Percentiles rank a stretch among this genome's conserved stretches.
phyloP scores from a whole-genome alignment of 805 yeast genomes.

The Metschnikowia anglica region DNA sequence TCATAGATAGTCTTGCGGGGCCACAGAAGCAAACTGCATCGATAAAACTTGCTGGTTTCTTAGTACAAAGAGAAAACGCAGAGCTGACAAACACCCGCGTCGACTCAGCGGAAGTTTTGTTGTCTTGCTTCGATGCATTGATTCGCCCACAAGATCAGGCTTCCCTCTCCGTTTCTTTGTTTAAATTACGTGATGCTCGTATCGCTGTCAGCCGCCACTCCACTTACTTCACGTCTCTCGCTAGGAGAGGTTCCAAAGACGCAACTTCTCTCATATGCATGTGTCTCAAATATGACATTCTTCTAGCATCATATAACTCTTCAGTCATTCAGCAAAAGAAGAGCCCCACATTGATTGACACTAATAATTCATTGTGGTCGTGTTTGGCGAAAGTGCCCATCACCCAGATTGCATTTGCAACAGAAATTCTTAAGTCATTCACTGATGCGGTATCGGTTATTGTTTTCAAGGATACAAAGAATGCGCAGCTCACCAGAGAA shows the following conservation, averaged over 20 bases:
- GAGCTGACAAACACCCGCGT: constrained; percentile 1
- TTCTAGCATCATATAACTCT: constrained; percentile 15
- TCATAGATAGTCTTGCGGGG: constrained; percentile 43
- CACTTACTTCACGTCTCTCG: constrained; percentile 27
- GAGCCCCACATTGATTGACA: constrained; percentile 14
- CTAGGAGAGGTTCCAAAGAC: constrained; percentile 13
- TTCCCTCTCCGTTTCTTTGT: constrained; percentile 34
- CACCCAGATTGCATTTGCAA: constrained; percentile 14
- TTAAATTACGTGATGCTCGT: constrained; percentile 49
- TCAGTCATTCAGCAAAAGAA: constrained; percentile 13
- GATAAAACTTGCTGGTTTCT: constrained; percentile 49
- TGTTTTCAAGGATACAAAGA: constrained; percentile 27
- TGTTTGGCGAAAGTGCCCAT: constrained; percentile 12
- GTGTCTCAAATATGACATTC: constrained; percentile 23
- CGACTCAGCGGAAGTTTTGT: constrained; percentile 15
- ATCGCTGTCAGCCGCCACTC: constrained; percentile 47
- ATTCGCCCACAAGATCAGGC: constrained; percentile 16
- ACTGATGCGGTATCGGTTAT: constrained; percentile 20
- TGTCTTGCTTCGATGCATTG: constrained; percentile 21
- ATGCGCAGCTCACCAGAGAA: constrained; percentile 20
- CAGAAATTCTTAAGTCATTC: constrained; percentile 20
- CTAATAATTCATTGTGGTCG: constrained; percentile 15
- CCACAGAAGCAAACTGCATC: constrained; percentile 54
- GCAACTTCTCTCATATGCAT: constrained; percentile 10
- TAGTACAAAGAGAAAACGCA: constrained; percentile 31